Evolutionary conservation across 805 yeast genomes (phyloP).

Genomic region (Metschnikowia chrysomelidarum): DNA sequence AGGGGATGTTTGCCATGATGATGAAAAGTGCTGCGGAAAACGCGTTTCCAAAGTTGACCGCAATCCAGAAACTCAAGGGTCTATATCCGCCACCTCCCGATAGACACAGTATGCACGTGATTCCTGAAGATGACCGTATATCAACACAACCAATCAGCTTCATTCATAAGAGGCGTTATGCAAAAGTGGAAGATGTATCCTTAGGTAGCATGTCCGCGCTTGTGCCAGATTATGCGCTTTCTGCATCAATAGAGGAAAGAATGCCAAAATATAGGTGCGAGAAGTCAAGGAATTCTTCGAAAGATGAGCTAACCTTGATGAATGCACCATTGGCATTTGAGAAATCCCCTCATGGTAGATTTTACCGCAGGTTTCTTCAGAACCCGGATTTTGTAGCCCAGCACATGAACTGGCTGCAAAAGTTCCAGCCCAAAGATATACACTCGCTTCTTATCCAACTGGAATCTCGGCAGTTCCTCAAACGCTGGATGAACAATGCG

Average conservation of each 20-base stretch:
- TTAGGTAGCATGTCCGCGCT: constrained; percentile 2
- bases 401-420: constrained; percentile 27
- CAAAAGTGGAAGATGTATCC: constrained; percentile 9
- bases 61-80: constrained; percentile 31
- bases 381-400: not conserved
- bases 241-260: not conserved
- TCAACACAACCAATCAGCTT: no score
- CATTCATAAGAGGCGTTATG: no score
- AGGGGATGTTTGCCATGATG: constrained; percentile 38
- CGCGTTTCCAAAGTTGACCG: constrained; percentile 25
- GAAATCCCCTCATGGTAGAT: constrained; percentile 10
- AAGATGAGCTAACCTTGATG: not conserved
- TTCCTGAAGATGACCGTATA: constrained; percentile 1
- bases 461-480: constrained; percentile 23
- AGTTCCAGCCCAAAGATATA: constrained; percentile 39
- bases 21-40: constrained; percentile 31
- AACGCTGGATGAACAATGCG: constrained; percentile 41
- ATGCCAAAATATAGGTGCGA: constrained; percentile 5
- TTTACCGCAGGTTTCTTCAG: constrained; percentile 10
- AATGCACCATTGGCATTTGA: constrained; percentile 14
- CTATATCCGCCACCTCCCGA: constrained; percentile 32
- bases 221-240: not conserved
- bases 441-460: constrained; percentile 34
- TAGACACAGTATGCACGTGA: constrained; percentile 34
- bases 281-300: not conserved